phyloP scores from a whole-genome alignment of 2,329 filamentous ascomycete species.

The Ophiostoma angusticollis region DNA sequence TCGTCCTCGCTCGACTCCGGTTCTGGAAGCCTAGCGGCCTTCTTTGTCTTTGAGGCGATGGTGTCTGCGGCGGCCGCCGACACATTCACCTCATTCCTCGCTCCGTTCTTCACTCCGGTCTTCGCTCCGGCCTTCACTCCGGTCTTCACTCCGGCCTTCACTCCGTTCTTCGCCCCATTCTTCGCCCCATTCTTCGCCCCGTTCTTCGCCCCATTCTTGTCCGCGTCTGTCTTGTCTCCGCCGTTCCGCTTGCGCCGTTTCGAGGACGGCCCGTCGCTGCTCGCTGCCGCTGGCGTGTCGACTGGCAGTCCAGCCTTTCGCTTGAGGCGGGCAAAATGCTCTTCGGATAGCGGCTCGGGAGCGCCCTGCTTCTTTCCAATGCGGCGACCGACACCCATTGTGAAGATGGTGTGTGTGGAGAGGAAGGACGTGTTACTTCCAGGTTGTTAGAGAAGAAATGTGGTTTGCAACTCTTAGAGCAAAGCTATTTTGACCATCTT shows the following conservation, averaged over 20 bases:
- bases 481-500: slow-evolving; percentile 6
- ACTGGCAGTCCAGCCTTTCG: slow-evolving; percentile 66
- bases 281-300: slow-evolving; percentile 34
- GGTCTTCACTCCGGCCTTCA: slow-evolving; percentile 17
- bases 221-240: slow-evolving; percentile 20
- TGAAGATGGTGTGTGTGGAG: slow-evolving; percentile 15
- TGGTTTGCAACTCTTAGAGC: not conserved
- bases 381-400: slow-evolving; percentile 79
- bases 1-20: slow-evolving; percentile 19
- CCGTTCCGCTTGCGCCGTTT: slow-evolving; percentile 33
- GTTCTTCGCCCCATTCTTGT: slow-evolving; percentile 19
- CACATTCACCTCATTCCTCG: slow-evolving; percentile 19
- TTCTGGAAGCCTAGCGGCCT: slow-evolving; percentile 20
- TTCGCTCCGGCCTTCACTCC: slow-evolving; percentile 19
- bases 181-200: slow-evolving; percentile 21
- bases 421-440: not conserved
- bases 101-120: slow-evolving; percentile 10
- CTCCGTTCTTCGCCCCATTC: slow-evolving; percentile 20
- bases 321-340: slow-evolving; percentile 66
- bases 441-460: no score
- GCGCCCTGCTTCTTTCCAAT: slow-evolving; percentile 85
- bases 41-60: slow-evolving; percentile 3
- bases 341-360: slow-evolving; percentile 71
- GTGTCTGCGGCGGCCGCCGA: slow-evolving; percentile 16
- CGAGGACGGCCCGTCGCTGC: slow-evolving; percentile 43